Base-by-base conservation (phyloP, 306 rosid genomes). In the Elaeagnus macrophylla region DNA sequence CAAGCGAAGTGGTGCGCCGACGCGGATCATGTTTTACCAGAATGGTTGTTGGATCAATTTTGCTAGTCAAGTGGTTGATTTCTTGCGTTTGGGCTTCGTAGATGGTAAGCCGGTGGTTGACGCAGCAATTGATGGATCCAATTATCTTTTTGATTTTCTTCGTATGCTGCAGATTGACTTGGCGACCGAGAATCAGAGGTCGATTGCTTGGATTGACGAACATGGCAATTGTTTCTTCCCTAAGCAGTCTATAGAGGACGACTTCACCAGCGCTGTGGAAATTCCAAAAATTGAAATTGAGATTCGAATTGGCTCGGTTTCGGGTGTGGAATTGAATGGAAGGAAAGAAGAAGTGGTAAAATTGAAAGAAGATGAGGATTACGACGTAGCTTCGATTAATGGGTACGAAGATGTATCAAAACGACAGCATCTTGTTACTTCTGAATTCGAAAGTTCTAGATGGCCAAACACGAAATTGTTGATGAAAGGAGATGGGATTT, bases 151-250 rank as follows among this genome's bases (percentile, higher is more conserved):
- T 48, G 94, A 84, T 62, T 72, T 84, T 38, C 25, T 62, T 2
- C 74, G 83, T 4, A 84, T 84, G 94, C 12, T 81, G 36, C 80
- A 74, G 73, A 61, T 72, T 44, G 80, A 84, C 40, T 37, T 60
- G 6, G 50, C 39, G 2, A 59, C 73, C 3, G 83, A 75, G 16
- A 54, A 20, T 11, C 78, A 67, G 61, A 53, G 89, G 40, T 84
- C 86, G 10, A 75, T 84, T 53, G 74, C 94, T 15, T 84, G 94
- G 94, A 61, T 81, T 37, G 86, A 84, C 20, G 59, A 74, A 16
- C 41, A 60, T 5, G 75, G 73, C 2, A 72, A 60, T 56, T 66
- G 69, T 25, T 81, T 84, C 53, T 81, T 84, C 56, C 89, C 89
- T 1, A 56, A 5, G 51, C 18, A 25, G n/a, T 84, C 79, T 35